These are phyloP conservation scores for Gaertneriomyces semiglobifer DNA, from an alignment of 192 early-diverging fungal genomes.

Conservation along the genomic window DNA sequence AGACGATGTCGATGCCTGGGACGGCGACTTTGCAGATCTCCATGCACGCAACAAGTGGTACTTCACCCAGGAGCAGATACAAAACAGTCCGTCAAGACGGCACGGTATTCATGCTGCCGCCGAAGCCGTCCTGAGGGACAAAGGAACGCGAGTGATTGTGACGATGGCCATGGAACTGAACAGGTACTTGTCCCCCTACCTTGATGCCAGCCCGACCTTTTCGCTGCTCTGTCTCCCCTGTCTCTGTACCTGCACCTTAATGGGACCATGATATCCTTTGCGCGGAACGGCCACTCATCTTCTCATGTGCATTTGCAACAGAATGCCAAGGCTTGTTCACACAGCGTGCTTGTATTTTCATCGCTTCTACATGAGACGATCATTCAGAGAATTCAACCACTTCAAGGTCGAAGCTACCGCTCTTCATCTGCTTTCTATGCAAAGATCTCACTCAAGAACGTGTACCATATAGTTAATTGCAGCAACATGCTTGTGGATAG, in stretches of 20 bases:
- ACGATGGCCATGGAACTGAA: conserved; percentile 13
- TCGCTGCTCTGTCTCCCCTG: neutral
- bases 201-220: neutral
- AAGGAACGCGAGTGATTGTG: conserved; percentile 12
- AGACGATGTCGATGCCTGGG: too few species aligned
- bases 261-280: neutral
- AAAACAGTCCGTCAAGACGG: conserved; percentile 13
- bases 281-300: neutral
- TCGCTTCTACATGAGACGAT: conserved; percentile 39
- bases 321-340: conserved; percentile 17
- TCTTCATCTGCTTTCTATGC: neutral
- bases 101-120: conserved; percentile 7
- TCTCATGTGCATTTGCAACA: neutral
- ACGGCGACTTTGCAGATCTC: too few species aligned
- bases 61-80: conserved; percentile 12
- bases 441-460: neutral
- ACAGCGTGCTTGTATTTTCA: conserved; percentile 36
- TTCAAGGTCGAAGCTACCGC: conserved; percentile 15
- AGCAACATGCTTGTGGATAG: conserved; percentile 28
- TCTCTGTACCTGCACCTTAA: neutral
- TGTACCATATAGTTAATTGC: conserved; percentile 12
- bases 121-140: conserved; percentile 18
- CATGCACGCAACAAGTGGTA: conserved; percentile 14
- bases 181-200: conserved; percentile 8
- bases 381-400: conserved; percentile 29